A percentile compares a stretch with the other conserved stretches of the same genome.
These are phyloP conservation scores for Mucor plumbeus DNA, from an alignment of 371 early-diverging fungal genomes.

Conservation along the genomic window DNA sequence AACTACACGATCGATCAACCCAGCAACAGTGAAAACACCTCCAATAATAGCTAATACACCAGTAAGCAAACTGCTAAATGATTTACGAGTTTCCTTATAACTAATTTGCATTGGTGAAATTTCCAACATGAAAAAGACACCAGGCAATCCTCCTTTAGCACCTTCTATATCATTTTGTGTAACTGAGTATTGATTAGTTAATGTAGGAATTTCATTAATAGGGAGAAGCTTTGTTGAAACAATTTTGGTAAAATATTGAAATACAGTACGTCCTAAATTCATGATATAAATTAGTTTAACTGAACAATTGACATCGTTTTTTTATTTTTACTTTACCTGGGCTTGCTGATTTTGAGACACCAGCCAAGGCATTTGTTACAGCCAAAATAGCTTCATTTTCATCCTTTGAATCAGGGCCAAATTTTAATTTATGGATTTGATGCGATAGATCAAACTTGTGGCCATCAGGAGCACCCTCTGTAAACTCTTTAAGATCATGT, in stretches of 20 bases:
- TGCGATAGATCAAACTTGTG: slow-evolving; percentile 83
- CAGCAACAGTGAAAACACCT: slow-evolving; percentile 94
- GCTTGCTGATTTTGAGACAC: slow-evolving; percentile 53
- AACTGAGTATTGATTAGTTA: slow-evolving; percentile 94
- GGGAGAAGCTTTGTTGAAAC: slow-evolving; percentile 86
- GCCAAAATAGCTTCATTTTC: slow-evolving; percentile 45
- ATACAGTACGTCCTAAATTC: slow-evolving; percentile 49
- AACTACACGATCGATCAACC: slow-evolving; percentile 88
- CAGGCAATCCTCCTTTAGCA: slow-evolving; percentile 39
- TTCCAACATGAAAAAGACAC: slow-evolving; percentile 94
- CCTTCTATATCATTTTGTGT: slow-evolving; percentile 79
- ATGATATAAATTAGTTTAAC: neutral
- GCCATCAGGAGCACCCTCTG: slow-evolving; percentile 51
- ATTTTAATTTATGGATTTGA: slow-evolving; percentile 80
- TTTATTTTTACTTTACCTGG: slow-evolving; percentile 32
- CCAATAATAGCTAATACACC: slow-evolving; percentile 94
- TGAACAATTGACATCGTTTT: too few species aligned
- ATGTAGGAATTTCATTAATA: slow-evolving; percentile 63
- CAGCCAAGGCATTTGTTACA: slow-evolving; percentile 83
- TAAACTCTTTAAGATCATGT: slow-evolving; percentile 77
- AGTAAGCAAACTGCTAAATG: slow-evolving; percentile 88
- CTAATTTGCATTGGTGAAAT: slow-evolving; percentile 97
- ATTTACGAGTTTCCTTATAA: slow-evolving; percentile 81
- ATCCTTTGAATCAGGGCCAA: slow-evolving; percentile 51
- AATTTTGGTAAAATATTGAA: slow-evolving; percentile 94